Conservation (phyloP, 768 basidiomycete species). For the Lanmaoa pseudosensibilis region DNA sequence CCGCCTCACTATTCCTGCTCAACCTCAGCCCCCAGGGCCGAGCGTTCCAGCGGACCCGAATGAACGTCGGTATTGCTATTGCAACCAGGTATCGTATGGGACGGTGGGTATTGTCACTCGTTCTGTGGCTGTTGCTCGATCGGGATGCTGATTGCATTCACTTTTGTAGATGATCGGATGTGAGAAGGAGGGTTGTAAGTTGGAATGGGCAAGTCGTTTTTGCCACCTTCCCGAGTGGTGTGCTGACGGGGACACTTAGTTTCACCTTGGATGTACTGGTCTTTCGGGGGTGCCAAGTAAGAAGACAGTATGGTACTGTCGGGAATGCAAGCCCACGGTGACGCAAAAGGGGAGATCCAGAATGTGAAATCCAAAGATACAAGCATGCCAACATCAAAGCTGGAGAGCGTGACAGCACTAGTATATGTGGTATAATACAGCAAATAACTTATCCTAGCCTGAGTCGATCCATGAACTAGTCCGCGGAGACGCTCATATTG, state of each 20-base stretch:
- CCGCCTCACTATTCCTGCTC: slow-evolving; percentile 39
- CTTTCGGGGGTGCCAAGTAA: slow-evolving; percentile 57
- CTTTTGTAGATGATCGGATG: slow-evolving; percentile 80
- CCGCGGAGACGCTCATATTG: slow-evolving; percentile 50
- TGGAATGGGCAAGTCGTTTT: slow-evolving; percentile 74
- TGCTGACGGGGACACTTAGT: slow-evolving; percentile 42
- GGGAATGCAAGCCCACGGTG: slow-evolving; percentile 51
- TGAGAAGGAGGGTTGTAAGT: slow-evolving; percentile 65
- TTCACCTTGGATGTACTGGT: slow-evolving; percentile 69
- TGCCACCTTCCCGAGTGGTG: background rate
- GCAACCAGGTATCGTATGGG: slow-evolving; percentile 77
- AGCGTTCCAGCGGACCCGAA: slow-evolving; percentile 38
- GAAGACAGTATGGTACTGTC: slow-evolving; percentile 67
- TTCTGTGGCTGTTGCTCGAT: background rate
- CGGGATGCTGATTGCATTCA: background rate
- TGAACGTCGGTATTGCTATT: slow-evolving; percentile 77
- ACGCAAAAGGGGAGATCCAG: slow-evolving; percentile 36
- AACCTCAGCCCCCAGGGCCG: slow-evolving; percentile 18
- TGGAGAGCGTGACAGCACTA: background rate
- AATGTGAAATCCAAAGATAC: slow-evolving; percentile 13
- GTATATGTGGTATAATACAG: slow-evolving; percentile 19
- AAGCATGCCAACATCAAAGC: background rate
- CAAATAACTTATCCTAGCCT: slow-evolving; percentile 14
- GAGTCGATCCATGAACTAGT: slow-evolving; percentile 6
- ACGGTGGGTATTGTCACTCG: slow-evolving; percentile 48